These are phyloP conservation scores for Trichoderma guizhouense DNA, from an alignment of 2,329 filamentous ascomycete species.

Conservation along the genomic window DNA sequence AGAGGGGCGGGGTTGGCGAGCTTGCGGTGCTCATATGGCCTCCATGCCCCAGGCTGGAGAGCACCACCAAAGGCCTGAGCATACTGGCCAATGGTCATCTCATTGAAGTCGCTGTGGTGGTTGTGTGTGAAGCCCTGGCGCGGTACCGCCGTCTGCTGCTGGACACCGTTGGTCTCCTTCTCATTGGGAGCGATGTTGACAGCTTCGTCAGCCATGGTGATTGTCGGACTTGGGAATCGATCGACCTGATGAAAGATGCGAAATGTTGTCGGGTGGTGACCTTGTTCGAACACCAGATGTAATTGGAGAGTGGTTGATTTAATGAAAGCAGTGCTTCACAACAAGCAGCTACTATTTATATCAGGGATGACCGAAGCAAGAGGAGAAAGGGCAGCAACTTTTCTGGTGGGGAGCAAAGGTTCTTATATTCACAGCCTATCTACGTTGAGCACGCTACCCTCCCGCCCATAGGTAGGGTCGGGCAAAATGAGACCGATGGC, in stretches of 20 bases:
- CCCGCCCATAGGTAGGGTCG: neutral
- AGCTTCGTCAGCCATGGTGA: conserved; percentile 15
- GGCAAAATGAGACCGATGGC: conserved; percentile 17
- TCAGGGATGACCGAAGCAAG: neutral
- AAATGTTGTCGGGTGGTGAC: neutral
- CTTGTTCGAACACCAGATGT: neutral
- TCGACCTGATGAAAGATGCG: neutral
- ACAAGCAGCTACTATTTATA: neutral
- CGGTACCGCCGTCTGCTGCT: conserved; percentile 9
- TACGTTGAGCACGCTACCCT: neutral
- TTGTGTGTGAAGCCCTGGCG: conserved; percentile 18
- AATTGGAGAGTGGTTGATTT: neutral
- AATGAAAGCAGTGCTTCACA: neutral
- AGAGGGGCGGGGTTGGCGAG: conserved; percentile 78
- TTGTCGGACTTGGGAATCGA: conserved; percentile 8
- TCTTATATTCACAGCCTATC: conserved; percentile 3
- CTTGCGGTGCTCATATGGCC: conserved; percentile 62
- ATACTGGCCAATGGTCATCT: conserved; percentile 23
- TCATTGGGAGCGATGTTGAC: conserved; percentile 15
- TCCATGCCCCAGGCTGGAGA: conserved; percentile 68
- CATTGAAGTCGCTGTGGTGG: conserved; percentile 28
- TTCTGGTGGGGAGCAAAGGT: conserved; percentile 1
- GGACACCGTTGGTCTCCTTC: conserved; percentile 13
- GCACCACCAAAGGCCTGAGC: conserved; percentile 63
- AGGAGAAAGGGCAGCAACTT: neutral